Base-by-base conservation (phyloP, 176 grass and related monocot species). In the Tillandsia leiboldiana region DNA sequence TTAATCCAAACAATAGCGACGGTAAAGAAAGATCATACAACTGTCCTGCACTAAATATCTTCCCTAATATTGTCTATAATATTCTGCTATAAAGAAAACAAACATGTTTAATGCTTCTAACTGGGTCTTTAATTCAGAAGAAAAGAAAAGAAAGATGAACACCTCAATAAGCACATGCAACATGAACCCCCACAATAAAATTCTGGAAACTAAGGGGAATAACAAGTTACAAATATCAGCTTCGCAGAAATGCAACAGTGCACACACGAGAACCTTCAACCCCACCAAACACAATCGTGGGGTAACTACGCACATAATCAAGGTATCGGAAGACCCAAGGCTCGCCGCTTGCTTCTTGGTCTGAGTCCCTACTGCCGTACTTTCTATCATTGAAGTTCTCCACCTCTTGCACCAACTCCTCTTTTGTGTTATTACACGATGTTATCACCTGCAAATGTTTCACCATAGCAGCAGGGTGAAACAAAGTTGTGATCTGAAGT, bases 351-450 rank as follows among this genome's bases (percentile, higher is more conserved):
- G 53, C 68, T 62, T 52, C 79, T 72, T 78, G 57, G 51, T 79
- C 87, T 49, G 68, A 1, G 48, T 61, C 26, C 63, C 78, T 75
- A 49, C 49, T 67, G 1, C 9, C 72, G 72, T 57, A 48, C 74
- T 75, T 87, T 64, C 63, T 81, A 17, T 72, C 78, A 27, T 71
- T 87, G 54, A 97, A 90, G 29, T 77, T 84, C 23, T 92, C 93
- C 73, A 90, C 80, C 72, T 97, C 89, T 79, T 85, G 81, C 61
- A 90, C 64, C 79, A 97, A 73, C 67, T 97, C 93, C 70, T 90
- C 86, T 68, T 85, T 97, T 49, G 86, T 97, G 79, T 83, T 84
- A 61, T 91, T 97, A 65, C 93, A 97, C 9, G 89, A 92, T 47
- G 93, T 97, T 66, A 97, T 74, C 17, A 97, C 79, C 93, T 97